Conservation (phyloP, 176 grass and related monocot species). For the Thinopyrum elongatum region DNA sequence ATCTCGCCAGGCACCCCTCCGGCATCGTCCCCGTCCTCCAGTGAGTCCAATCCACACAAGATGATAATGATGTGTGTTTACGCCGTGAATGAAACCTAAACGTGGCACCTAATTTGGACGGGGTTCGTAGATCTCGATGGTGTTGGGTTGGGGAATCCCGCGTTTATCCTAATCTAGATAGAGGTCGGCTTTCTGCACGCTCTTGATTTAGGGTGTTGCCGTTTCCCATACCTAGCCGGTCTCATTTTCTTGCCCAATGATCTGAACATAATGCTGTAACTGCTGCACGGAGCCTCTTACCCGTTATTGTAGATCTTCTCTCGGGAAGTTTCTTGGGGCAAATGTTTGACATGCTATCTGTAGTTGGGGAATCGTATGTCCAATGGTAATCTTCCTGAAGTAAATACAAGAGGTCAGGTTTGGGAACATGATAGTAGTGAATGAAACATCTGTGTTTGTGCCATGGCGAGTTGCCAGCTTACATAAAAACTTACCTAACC, state of each 20-base stretch:
- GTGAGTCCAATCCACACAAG: slow-evolving; percentile 43
- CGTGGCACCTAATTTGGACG: neutral
- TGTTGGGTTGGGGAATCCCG: neutral
- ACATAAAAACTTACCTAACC: too few species aligned
- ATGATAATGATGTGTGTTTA: neutral
- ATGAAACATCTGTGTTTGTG: neutral
- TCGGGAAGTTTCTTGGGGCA: neutral
- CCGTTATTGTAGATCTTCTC: neutral
- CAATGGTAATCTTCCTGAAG: neutral
- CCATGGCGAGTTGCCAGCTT: neutral
- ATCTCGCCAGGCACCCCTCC: slow-evolving; percentile 45
- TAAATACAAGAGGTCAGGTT: neutral
- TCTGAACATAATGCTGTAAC: neutral
- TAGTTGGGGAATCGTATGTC: neutral
- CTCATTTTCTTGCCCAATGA: neutral
- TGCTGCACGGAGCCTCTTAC: neutral
- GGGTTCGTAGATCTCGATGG: neutral
- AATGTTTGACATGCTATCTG: neutral
- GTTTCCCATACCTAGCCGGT: neutral
- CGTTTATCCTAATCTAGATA: neutral
- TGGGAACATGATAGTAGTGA: neutral
- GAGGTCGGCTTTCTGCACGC: neutral
- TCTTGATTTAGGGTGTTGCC: neutral
- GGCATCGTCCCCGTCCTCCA: slow-evolving; percentile 67
- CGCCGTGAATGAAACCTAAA: neutral